These are phyloP conservation scores for Arthrobotrys sphaeroides DNA, from an alignment of 2,329 filamentous ascomycete species.

Conservation along the genomic window DNA sequence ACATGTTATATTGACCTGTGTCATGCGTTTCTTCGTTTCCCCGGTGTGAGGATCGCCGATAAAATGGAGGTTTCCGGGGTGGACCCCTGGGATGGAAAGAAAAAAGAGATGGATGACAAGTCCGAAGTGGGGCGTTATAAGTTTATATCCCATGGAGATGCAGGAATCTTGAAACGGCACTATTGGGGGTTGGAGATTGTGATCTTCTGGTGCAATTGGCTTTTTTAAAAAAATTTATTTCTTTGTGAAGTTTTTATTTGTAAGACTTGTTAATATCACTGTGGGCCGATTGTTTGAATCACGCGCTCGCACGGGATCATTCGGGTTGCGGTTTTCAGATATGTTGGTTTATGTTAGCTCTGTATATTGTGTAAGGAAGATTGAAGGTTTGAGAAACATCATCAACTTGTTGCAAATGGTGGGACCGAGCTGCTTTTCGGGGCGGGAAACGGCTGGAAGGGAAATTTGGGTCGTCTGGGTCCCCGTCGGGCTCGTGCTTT, in stretches of 20 bases:
- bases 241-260: background rate
- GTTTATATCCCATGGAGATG: slow-evolving; percentile 36
- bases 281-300: background rate
- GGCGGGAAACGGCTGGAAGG: slow-evolving; percentile 22
- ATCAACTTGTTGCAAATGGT: background rate
- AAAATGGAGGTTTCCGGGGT: background rate
- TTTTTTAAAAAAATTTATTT: background rate
- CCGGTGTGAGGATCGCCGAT: slow-evolving; percentile 13
- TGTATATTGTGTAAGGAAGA: background rate
- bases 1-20: background rate
- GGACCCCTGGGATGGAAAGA: background rate
- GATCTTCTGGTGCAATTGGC: slow-evolving; percentile 4
- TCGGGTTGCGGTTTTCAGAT: background rate
- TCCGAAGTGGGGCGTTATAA: slow-evolving; percentile 22
- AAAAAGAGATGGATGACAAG: slow-evolving; percentile 14
- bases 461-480: background rate
- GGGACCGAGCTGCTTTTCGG: slow-evolving; percentile 4
- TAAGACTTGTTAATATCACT: no score
- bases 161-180: slow-evolving; percentile 48
- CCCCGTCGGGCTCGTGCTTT: background rate
- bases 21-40: background rate
- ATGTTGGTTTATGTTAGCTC: background rate
- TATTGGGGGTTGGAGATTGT: slow-evolving; percentile 10
- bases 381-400: background rate
- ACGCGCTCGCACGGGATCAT: slow-evolving; percentile 3